These are phyloP conservation scores for Hypoxylon sp. DNA, from an alignment of 2,329 filamentous ascomycete genomes.

Conservation along the genomic window DNA sequence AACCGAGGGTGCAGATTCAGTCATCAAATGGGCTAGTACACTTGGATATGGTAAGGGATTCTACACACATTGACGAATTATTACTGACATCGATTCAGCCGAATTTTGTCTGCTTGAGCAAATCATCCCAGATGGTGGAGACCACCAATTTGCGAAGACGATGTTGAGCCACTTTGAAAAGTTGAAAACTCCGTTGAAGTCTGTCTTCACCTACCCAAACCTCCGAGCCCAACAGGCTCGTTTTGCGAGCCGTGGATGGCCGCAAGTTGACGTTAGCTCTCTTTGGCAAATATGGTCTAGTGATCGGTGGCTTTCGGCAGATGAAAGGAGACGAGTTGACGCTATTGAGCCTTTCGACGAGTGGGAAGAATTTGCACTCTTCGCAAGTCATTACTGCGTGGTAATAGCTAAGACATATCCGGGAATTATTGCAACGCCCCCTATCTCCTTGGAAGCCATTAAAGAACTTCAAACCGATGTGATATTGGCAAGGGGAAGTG, in stretches of 20 bases:
- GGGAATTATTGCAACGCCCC: not conserved
- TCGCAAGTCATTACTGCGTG: slow-evolving; percentile 86
- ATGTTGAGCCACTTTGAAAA: slow-evolving; percentile 90
- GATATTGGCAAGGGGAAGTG: slow-evolving; percentile 38
- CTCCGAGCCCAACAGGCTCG: slow-evolving; percentile 74
- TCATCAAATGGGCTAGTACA: slow-evolving; percentile 82
- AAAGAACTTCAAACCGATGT: slow-evolving; percentile 16
- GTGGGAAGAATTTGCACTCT: slow-evolving; percentile 93
- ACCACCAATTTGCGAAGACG: slow-evolving; percentile 85
- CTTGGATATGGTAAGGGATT: slow-evolving; percentile 71
- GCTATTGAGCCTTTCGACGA: slow-evolving; percentile 88
- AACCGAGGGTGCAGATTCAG: slow-evolving; percentile 74
- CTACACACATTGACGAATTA: not conserved
- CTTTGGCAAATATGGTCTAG: slow-evolving; percentile 88
- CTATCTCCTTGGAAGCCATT: not conserved
- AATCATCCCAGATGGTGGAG: slow-evolving; percentile 79
- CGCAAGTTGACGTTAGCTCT: slow-evolving; percentile 69
- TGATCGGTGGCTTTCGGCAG: slow-evolving; percentile 69
- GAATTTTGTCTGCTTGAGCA: slow-evolving; percentile 91
- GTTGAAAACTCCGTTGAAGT: slow-evolving; percentile 80
- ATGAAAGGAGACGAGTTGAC: slow-evolving; percentile 73
- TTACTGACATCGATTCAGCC: slow-evolving; percentile 58
- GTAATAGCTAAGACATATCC: slow-evolving; percentile 68
- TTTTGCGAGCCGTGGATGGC: slow-evolving; percentile 78
- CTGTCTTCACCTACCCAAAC: slow-evolving; percentile 76